Percentiles rank a stretch among this genome's conserved stretches.
Evolutionary conservation across 371 early-diverging fungal genomes (phyloP).

Genomic region (Coemansia sp.): DNA sequence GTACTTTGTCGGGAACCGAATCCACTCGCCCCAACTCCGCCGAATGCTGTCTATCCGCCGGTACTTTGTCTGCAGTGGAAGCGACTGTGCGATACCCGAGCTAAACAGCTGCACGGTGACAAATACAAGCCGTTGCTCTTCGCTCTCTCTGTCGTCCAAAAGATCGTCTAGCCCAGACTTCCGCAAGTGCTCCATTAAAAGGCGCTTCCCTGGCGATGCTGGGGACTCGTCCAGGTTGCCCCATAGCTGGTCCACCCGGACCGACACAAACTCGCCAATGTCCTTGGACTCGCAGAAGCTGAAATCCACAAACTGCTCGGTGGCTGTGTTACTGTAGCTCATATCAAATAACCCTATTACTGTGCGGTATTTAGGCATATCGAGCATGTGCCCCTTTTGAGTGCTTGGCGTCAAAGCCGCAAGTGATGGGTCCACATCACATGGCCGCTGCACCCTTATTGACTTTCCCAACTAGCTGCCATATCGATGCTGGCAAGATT

Average conservation of each 20-base stretch:
- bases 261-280: constrained; percentile 51
- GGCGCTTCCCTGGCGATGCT: constrained; percentile 5
- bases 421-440: neutral
- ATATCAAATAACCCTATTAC: constrained; percentile 4
- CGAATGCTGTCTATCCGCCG: neutral
- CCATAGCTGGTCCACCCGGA: constrained; percentile 54
- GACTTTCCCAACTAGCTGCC: too few relatives aligned
- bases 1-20: constrained; percentile 83
- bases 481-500: too few relatives aligned
- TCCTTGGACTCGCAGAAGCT: constrained; percentile 59
- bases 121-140: constrained; percentile 14
- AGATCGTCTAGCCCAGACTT: constrained; percentile 11
- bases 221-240: constrained; percentile 16
- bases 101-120: constrained; percentile 45
- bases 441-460: neutral
- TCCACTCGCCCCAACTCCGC: constrained; percentile 84
- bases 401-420: too few relatives aligned
- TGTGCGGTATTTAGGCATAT: too few relatives aligned
- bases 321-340: constrained; percentile 28
- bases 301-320: constrained; percentile 55
- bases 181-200: constrained; percentile 26
- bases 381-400: too few relatives aligned
- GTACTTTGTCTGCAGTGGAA: constrained; percentile 44
- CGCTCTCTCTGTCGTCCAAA: neutral
- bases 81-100: constrained; percentile 35